Conservation (phyloP, 345 rosid species). For the Aegle marmelos region DNA sequence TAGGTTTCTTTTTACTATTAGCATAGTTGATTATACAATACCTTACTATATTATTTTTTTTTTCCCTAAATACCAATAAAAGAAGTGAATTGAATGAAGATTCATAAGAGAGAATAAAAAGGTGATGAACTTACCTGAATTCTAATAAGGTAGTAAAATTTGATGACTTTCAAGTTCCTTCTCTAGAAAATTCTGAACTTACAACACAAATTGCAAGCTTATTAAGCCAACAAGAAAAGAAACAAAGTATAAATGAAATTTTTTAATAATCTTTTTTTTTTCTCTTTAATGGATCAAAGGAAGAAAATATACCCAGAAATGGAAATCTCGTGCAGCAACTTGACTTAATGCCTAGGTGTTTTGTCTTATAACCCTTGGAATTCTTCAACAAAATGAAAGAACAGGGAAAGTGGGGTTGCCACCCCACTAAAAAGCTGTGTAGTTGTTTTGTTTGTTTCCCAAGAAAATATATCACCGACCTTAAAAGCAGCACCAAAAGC, state of each 20-base stretch:
- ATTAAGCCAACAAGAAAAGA: background rate
- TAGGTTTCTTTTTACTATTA: constrained; percentile 13
- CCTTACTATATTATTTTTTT: no score
- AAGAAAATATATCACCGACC: background rate
- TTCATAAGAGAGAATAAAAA: background rate
- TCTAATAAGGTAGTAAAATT: background rate
- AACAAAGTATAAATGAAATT: no score
- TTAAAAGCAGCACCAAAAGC: background rate
- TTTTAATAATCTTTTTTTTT: background rate
- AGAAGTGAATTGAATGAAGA: background rate
- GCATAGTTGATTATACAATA: background rate
- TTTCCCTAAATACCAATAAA: background rate
- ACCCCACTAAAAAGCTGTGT: background rate
- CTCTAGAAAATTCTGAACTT: background rate
- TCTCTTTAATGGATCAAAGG: background rate
- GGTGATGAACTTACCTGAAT: background rate
- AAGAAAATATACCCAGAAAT: background rate
- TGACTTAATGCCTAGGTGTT: background rate
- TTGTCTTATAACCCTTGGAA: background rate
- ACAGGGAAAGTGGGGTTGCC: background rate
- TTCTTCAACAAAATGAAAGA: background rate
- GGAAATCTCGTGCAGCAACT: background rate
- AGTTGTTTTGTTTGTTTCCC: background rate
- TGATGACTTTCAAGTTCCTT: background rate
- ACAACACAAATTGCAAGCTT: background rate